Base-by-base conservation (phyloP, 2,329 filamentous ascomycete genomes). In the Massarina eburnea region DNA sequence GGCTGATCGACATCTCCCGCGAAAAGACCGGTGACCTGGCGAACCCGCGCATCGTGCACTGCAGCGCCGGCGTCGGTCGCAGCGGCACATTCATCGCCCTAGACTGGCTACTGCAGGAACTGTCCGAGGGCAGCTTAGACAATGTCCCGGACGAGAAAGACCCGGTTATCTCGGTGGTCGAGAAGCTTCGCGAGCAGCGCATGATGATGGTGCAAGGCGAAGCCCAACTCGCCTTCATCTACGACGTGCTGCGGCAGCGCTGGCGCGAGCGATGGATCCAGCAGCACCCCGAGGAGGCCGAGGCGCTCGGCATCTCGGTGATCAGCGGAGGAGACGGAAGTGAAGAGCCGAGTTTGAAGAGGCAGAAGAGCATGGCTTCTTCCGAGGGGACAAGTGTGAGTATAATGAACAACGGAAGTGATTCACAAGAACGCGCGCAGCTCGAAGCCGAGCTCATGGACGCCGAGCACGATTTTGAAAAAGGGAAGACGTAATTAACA, bases 161-260 rank as follows among this genome's bases (percentile, higher is more conserved):
- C 60, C 80, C 86, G 2, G 80, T 99, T 32, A 88, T 84, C 55
- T 79, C 87, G 15, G 87, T 88, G 0, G 91, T 99, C 43, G 86
- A 95, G 59, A 73, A 76, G 49, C 78, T 99, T 44, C 82, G 94
- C 35, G 83, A 92, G 68, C 94, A 99, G 75, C 82, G 94, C 15
- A 88, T 89, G 75, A 89, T 86, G 72, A 99, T 99, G 94, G 94
- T 99, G 4, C 94, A 97, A 72, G 86, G 88, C 36, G 88, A 92
- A 58, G 68, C 80, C 38, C 94, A 99, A 68, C 94, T 88, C 61
- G 72, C 82, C 29, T 96, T 97, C 67, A 81, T 99, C 46, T 97
- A 99, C 72, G 84, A 91, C 61, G 89, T 95, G 1, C 70, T 96
- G 60, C 81, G 83, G 41, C 86, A 90, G 66, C 75, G 83, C 43